A percentile compares a stretch with the other conserved stretches of the same genome.
phyloP scores from a whole-genome alignment of 192 early-diverging fungal species.

The Chytriomyces hyalinus region DNA sequence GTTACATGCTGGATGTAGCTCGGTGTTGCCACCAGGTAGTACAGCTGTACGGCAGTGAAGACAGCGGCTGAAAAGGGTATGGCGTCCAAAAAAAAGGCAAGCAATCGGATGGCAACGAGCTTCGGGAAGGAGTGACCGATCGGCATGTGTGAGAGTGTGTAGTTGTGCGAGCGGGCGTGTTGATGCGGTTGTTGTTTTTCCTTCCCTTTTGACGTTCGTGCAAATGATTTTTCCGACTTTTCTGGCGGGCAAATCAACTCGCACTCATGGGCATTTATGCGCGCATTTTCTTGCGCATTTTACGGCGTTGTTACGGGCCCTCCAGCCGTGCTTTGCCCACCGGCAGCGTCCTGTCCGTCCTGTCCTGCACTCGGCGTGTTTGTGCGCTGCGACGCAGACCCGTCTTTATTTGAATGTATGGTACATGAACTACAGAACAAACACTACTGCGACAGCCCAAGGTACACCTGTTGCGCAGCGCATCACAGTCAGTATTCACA shows the following conservation, averaged over 20 bases:
- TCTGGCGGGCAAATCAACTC: too few relatives aligned
- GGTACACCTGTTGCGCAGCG: neutral
- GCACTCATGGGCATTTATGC: too few relatives aligned
- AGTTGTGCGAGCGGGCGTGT: neutral
- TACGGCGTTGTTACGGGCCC: too few relatives aligned
- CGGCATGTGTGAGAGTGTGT: conserved; percentile 17
- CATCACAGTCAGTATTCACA: neutral
- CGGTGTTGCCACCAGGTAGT: neutral
- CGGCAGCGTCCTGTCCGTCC: too few relatives aligned
- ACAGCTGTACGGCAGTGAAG: conserved; percentile 22
- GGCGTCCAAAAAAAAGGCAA: conserved; percentile 22
- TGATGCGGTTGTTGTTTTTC: neutral
- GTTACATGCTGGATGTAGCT: neutral
- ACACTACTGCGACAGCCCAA: neutral
- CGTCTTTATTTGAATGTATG: neutral
- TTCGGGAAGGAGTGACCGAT: conserved; percentile 29
- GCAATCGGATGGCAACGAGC: conserved; percentile 12
- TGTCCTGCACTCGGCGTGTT: too few relatives aligned
- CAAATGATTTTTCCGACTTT: too few relatives aligned
- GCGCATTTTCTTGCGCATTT: too few relatives aligned
- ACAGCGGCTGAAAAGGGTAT: conserved; percentile 23
- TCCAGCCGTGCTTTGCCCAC: too few relatives aligned
- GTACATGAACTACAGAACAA: neutral
- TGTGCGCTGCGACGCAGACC: too few relatives aligned
- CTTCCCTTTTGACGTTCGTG: too few relatives aligned